Conservation (phyloP, 2,329 filamentous ascomycete species). For the Trematosphaeria pertusa region DNA sequence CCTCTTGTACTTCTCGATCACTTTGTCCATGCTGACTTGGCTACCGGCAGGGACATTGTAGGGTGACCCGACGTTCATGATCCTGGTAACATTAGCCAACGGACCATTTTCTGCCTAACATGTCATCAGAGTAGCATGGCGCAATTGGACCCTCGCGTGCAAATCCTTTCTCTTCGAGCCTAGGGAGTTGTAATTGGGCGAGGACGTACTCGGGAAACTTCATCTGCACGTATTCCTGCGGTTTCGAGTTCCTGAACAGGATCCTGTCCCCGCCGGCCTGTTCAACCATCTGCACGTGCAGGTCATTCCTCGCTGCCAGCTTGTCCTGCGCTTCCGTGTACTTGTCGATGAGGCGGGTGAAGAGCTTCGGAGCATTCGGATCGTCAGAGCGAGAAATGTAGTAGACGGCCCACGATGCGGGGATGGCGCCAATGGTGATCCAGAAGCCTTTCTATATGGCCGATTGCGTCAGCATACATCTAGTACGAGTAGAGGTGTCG, state of each 20-base stretch:
- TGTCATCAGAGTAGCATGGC: too few species aligned
- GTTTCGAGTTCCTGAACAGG: slow-evolving; percentile 60
- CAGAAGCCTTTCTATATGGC: slow-evolving; percentile 54
- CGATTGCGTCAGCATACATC: slow-evolving; percentile 32
- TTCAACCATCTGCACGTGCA: slow-evolving; percentile 68
- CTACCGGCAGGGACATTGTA: slow-evolving; percentile 70
- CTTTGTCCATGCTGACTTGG: slow-evolving; percentile 63
- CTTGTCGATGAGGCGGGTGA: slow-evolving; percentile 62
- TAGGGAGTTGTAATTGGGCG: neutral
- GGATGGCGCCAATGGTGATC: slow-evolving; percentile 54
- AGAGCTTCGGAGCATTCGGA: slow-evolving; percentile 49
- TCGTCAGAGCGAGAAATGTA: slow-evolving; percentile 50
- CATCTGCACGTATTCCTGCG: slow-evolving; percentile 60
- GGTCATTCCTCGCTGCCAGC: slow-evolving; percentile 63
- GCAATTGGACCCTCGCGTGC: too few species aligned
- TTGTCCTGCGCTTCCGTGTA: slow-evolving; percentile 62
- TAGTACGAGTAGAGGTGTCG: neutral
- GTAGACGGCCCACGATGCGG: slow-evolving; percentile 55
- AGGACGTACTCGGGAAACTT: slow-evolving; percentile 69
- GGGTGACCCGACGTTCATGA: slow-evolving; percentile 68
- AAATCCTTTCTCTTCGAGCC: neutral
- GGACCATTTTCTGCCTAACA: neutral
- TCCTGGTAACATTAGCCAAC: slow-evolving; percentile 51
- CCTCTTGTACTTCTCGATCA: slow-evolving; percentile 69
- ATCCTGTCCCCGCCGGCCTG: slow-evolving; percentile 68